Conservation (phyloP, 2,329 filamentous ascomycete genomes). For the Lasiodiplodia sp. region DNA sequence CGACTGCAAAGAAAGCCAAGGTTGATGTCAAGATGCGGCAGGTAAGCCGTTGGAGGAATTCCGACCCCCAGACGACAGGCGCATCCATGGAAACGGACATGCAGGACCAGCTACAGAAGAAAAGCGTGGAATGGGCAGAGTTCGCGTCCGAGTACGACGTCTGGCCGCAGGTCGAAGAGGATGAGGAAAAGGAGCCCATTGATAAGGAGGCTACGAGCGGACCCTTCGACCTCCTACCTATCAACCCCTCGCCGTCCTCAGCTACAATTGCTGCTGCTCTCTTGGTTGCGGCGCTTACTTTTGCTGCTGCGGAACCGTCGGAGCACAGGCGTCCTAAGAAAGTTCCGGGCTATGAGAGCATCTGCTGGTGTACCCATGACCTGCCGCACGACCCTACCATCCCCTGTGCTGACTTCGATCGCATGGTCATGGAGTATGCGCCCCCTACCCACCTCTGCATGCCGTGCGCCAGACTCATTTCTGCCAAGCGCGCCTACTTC, state of each 20-base stretch:
- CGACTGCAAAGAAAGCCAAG: neutral
- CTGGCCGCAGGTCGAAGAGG: neutral
- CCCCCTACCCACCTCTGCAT: neutral
- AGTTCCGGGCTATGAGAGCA: neutral
- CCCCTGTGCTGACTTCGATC: neutral
- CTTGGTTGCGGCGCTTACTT: neutral
- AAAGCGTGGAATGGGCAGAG: too few relatives aligned
- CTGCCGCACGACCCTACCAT: neutral
- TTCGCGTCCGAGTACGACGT: too few relatives aligned
- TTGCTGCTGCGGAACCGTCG: neutral
- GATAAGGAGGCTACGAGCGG: neutral
- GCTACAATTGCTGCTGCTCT: neutral
- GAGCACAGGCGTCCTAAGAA: neutral
- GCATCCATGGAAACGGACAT: too few relatives aligned
- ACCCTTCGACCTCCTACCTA: too few relatives aligned
- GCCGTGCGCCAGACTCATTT: neutral
- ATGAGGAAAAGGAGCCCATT: neutral
- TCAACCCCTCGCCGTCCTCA: neutral
- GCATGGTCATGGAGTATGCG: neutral
- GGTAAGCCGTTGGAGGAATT: too few relatives aligned
- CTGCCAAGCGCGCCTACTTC: neutral
- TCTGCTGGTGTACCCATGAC: neutral
- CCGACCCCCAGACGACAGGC: too few relatives aligned
- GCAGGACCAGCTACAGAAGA: too few relatives aligned
- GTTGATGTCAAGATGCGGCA: too few relatives aligned